Base-by-base conservation (phyloP, 1,139 yeast genomes). In the Debaryomyces singareniensis region DNA sequence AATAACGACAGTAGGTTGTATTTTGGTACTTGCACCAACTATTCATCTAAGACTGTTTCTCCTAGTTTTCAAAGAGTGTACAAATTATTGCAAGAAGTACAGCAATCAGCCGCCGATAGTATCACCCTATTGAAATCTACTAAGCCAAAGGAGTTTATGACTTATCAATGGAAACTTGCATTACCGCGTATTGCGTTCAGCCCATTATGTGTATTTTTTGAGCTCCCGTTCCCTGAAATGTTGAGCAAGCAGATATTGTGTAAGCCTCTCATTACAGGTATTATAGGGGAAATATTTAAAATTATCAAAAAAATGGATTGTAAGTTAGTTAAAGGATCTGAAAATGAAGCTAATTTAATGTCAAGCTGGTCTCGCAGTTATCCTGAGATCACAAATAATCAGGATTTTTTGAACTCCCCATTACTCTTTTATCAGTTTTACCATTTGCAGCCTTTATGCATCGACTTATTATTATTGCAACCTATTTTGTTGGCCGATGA, bases 401-500 rank as follows among this genome's bases (percentile, higher is more conserved):
- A 23, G 11, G 25, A 13, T 7, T 68, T 51, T 32, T 38, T 64
- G 5, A 60, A 68, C 30, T 59, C 78, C 10, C 79, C 81, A 20
- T 55, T 55, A 26, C 53, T 79, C 30, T 79, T 78, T 42, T 81
- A 76, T 53, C 75, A 76, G 39, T 81, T 69, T 43, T 73, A 54
- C 51, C 68, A 77, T 40, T 70, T 64, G 33, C 53, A 62, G 31
- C 71, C 71, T 30, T 51, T 84, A 35, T 76, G 79, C 38, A 63
- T 82, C 29, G 96, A 87, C 54, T 65, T 86, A 47, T 61, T 86
- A 29, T 59, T 87, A 34, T 66, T 87, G 37, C 94, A 86, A 51
- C 95, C 96, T 3, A 87, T 87, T 35, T 62, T 87, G 33, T 61
- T 86, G 35, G 95, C 93, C 12, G 96, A 86, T 55, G 95, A 86